Conservation (phyloP, 106 monocot genomes). For the Dendrobium catenatum region DNA sequence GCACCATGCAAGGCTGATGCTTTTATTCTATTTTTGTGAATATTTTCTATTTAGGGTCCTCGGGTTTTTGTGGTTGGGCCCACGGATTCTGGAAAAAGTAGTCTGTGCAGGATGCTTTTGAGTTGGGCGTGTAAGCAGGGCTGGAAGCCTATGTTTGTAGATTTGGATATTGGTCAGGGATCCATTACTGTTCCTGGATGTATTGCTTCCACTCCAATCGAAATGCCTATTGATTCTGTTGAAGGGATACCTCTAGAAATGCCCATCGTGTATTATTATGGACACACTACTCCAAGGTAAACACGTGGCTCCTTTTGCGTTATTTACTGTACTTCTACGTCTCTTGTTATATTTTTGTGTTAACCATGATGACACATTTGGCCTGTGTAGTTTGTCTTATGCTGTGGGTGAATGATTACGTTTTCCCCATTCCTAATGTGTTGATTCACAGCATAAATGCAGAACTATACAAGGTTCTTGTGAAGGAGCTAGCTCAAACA, state of each 20-base stretch:
- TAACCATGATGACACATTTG: background rate
- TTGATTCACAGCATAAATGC: constrained; percentile 62
- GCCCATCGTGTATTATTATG: constrained; percentile 86
- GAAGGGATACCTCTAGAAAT: constrained; percentile 98
- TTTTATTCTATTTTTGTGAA: background rate
- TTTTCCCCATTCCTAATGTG: background rate
- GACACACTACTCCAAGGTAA: constrained; percentile 87
- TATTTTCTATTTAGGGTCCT: constrained; percentile 59
- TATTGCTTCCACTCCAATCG: constrained; percentile 89
- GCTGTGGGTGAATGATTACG: background rate
- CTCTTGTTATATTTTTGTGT: background rate
- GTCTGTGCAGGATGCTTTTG: constrained; percentile 89
- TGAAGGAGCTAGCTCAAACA: constrained; percentile 84
- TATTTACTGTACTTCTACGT: background rate
- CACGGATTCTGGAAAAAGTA: constrained; percentile 98
- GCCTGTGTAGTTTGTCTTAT: background rate
- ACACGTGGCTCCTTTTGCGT: background rate
- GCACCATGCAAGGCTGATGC: background rate
- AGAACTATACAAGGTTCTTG: constrained; percentile 82
- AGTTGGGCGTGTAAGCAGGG: constrained; percentile 91
- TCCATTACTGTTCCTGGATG: constrained; percentile 93
- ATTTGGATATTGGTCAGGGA: constrained; percentile 99
- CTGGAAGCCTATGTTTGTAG: constrained; percentile 97
- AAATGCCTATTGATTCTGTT: constrained; percentile 91
- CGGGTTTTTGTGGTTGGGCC: constrained; percentile 98